These are phyloP conservation scores for Tylopilus sp. DNA, from an alignment of 768 basidiomycete species.

Conservation along the genomic window DNA sequence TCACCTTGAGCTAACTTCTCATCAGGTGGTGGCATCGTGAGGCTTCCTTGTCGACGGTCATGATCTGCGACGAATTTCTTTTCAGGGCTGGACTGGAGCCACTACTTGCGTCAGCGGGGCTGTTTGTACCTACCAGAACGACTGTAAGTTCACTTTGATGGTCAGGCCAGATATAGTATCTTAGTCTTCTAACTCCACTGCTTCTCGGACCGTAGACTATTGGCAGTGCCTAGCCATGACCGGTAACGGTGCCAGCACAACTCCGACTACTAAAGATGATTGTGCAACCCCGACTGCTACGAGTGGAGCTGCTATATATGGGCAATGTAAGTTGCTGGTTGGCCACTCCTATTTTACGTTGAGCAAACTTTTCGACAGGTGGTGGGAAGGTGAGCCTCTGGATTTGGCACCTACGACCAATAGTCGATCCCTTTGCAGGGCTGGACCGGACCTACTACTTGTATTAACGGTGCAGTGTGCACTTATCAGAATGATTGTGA, in stretches of 20 bases:
- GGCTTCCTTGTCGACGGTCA: neutral
- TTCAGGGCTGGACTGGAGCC: conserved; percentile 6
- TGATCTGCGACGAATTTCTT: neutral
- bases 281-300: neutral
- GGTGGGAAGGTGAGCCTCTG: conserved; percentile 2
- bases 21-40: conserved; percentile 9
- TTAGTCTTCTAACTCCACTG: too few species aligned
- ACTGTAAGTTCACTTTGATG: neutral
- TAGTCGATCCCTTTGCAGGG: neutral
- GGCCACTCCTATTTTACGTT: neutral
- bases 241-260: too few species aligned
- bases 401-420: neutral
- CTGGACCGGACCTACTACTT: conserved; percentile 10
- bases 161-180: too few species aligned
- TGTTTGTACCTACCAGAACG: conserved; percentile 3
- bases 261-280: neutral
- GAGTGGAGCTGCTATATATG: too few species aligned
- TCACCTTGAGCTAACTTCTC: neutral
- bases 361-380: conserved; percentile 5
- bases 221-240: conserved; percentile 2
- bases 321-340: conserved; percentile 4
- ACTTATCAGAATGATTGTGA: conserved; percentile 4
- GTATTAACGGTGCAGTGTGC: conserved; percentile 6
- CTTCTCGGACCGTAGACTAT: conserved; percentile 1
- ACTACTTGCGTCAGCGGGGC: conserved; percentile 8